Percentiles rank a stretch among this genome's conserved stretches.
Evolutionary conservation across 163 green algal genomes (phyloP).

Genomic region (Prototheca wickerhamii): DNA sequence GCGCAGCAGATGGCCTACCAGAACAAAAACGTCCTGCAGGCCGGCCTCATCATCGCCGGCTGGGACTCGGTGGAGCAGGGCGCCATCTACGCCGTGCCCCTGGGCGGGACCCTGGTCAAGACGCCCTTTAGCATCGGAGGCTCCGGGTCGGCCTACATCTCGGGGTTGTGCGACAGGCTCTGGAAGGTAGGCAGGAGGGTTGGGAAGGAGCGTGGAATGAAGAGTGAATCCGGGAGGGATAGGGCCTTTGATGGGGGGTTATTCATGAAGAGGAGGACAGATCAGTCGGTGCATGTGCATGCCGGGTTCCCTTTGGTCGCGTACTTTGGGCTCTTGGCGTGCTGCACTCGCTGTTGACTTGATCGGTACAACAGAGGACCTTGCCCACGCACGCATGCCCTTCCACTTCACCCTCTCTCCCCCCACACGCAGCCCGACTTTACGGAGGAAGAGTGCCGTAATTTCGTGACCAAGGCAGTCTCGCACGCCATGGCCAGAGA

Average conservation of each 20-base stretch:
- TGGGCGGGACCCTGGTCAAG: conserved; percentile 70
- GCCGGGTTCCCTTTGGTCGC: background rate
- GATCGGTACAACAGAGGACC: background rate
- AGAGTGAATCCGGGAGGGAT: background rate
- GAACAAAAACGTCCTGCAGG: conserved; percentile 69
- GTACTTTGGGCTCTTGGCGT: too few species aligned
- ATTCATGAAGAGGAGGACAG: background rate
- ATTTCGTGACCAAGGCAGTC: conserved; percentile 56
- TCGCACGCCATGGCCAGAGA: conserved; percentile 69
- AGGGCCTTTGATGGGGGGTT: too few species aligned
- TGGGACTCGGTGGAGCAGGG: conserved; percentile 62
- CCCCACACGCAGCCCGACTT: conserved; percentile 31
- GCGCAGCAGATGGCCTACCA: conserved; percentile 55
- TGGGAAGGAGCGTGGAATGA: background rate
- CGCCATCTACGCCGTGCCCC: conserved; percentile 60
- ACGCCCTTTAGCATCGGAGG: conserved; percentile 64
- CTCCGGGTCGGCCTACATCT: conserved; percentile 69
- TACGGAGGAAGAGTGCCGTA: conserved; percentile 46
- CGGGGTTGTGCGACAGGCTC: conserved; percentile 54
- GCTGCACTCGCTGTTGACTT: too few species aligned
- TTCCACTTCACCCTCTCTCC: background rate
- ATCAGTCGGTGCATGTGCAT: background rate
- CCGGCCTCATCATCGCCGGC: conserved; percentile 78
- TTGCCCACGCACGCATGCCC: background rate
- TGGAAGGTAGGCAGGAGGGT: conserved; percentile 22